Conservation (phyloP, 768 basidiomycete species). For the Amylocystis lapponica region DNA sequence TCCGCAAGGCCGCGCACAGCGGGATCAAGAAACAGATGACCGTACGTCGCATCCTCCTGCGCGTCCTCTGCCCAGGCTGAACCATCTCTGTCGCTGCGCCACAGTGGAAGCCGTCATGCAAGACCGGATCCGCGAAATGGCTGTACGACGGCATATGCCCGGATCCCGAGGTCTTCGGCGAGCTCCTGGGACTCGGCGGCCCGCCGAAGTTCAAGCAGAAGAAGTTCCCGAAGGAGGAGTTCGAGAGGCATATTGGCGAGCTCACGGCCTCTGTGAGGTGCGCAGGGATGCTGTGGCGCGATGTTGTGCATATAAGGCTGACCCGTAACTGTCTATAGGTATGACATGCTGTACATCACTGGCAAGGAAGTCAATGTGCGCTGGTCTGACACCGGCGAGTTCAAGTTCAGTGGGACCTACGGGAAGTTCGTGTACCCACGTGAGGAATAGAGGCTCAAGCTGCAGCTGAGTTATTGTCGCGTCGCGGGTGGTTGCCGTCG, state of each 20-base stretch:
- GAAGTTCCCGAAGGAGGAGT: slow-evolving; percentile 25
- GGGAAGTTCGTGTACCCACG: too few species aligned
- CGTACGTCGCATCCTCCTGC: slow-evolving; percentile 17
- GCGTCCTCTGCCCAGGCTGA: too few species aligned
- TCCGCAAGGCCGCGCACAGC: slow-evolving; percentile 38
- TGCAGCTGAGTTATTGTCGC: too few species aligned
- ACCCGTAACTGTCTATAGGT: slow-evolving; percentile 33
- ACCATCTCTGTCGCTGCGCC: neutral
- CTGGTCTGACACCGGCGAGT: slow-evolving; percentile 44
- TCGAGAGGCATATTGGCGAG: slow-evolving; percentile 15
- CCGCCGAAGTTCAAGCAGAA: slow-evolving; percentile 47
- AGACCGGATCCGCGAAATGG: slow-evolving; percentile 41
- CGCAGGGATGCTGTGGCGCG: too few species aligned
- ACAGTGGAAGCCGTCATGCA: slow-evolving; percentile 51
- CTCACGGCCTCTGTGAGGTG: slow-evolving; percentile 34
- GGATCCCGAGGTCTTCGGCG: slow-evolving; percentile 43
- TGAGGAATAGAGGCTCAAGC: too few species aligned
- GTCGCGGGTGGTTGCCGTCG: too few species aligned
- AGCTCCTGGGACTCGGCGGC: slow-evolving; percentile 34
- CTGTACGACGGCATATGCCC: slow-evolving; percentile 47
- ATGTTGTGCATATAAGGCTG: neutral
- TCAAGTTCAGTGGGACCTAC: slow-evolving; percentile 52
- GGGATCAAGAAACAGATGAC: slow-evolving; percentile 50
- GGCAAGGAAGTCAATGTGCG: slow-evolving; percentile 39
- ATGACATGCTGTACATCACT: slow-evolving; percentile 33